Percentiles rank a stretch among this genome's conserved stretches.
These are phyloP conservation scores for Cryptococcus deneoformans DNA, from an alignment of 1,284 basidiomycete species.

Conservation along the genomic window DNA sequence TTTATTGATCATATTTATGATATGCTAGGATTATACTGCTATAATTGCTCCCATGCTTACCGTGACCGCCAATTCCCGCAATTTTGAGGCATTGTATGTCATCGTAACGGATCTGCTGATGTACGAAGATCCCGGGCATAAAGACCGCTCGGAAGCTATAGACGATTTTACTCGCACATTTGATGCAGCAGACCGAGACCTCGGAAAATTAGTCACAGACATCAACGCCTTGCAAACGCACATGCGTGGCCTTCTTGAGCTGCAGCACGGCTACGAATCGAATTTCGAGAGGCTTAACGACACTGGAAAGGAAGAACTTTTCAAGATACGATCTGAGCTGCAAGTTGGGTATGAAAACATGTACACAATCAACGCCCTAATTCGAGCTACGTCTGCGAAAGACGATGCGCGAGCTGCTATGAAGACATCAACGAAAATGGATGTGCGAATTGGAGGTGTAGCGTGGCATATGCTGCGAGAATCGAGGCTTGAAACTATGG, in stretches of 20 bases:
- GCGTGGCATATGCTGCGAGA: slow-evolving; percentile 89
- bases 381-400: slow-evolving; percentile 66
- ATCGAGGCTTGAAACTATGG: slow-evolving; percentile 64
- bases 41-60: slow-evolving; percentile 81
- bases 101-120: slow-evolving; percentile 84
- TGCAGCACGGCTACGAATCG: slow-evolving; percentile 59
- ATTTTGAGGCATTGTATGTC: slow-evolving; percentile 84
- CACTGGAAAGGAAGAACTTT: slow-evolving; percentile 59
- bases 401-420: slow-evolving; percentile 71
- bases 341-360: slow-evolving; percentile 76
- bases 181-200: slow-evolving; percentile 76
- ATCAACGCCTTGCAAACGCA: slow-evolving; percentile 72
- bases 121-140: slow-evolving; percentile 82
- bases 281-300: slow-evolving; percentile 54
- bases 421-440: slow-evolving; percentile 71
- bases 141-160: slow-evolving; percentile 68
- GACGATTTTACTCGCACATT: slow-evolving; percentile 86
- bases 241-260: slow-evolving; percentile 59
- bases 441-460: slow-evolving; percentile 80
- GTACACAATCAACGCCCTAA: slow-evolving; percentile 83
- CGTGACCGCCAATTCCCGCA: slow-evolving; percentile 79
- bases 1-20: neutral
- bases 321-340: slow-evolving; percentile 67
- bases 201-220: slow-evolving; percentile 61
- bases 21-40: slow-evolving; percentile 68